Evolutionary conservation across 345 rosid genomes (phyloP), one percentile per base, ranked within the genome.

Genomic region (Linum tenue): DNA sequence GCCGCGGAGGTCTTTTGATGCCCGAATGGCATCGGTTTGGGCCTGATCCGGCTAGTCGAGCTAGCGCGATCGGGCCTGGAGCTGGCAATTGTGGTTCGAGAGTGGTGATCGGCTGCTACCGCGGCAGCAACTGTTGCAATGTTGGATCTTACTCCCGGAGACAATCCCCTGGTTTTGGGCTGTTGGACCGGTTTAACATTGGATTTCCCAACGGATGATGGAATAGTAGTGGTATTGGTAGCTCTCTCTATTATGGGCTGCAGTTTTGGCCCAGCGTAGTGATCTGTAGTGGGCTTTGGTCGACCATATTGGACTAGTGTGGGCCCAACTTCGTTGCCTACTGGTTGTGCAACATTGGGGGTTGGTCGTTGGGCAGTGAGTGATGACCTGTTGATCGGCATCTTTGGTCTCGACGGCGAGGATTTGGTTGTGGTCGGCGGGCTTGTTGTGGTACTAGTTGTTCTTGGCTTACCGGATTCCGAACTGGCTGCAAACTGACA

Each of bases 401-500:
- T 36, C 55, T 63, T 78, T 62, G 78, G 71, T 67, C 66, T 82
- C 15, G 75, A 43, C 55, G 56, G 72, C 53, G 79, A 69, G 37
- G 78, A 60, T 43, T 64, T 75, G 11, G 77, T 55, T 62, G 53
- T 51, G 36, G 8, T 67, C 5, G 3, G 59, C 17, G 12, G 16
- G 1, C 4, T 14, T 16, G 16, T 4, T 6, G 35, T 57, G 17
- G 22, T 17, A 17, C 7, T 57, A 17, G 60, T 17, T 15, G 1
- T 57, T 2, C 36, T 71, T 67, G 50, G 48, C 55, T 37, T 68
- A 40, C 51, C 39, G 31, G 63, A 37, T 9, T 75, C 69, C 42
- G 71, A 48, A 59, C 39, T 70, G 66, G 75, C 72, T 60, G 82
- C 73, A 67, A 80, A 78, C 83, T 80, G 75, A 8, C 39, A 43